Evolutionary conservation across 2,329 filamentous ascomycete species (phyloP).

Genomic region (Colletotrichum australisinense): DNA sequence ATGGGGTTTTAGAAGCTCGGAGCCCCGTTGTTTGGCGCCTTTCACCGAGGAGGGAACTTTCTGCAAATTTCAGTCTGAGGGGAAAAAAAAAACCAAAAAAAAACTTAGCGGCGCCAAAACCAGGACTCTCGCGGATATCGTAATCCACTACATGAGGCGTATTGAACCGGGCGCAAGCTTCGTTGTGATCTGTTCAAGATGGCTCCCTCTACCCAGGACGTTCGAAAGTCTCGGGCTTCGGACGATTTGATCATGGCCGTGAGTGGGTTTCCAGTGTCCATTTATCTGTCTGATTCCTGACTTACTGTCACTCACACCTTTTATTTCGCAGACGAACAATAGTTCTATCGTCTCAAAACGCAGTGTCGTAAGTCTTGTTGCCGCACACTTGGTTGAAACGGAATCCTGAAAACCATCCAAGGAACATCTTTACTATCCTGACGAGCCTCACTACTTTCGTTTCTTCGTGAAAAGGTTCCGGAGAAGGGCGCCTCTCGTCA

Average conservation of each 20-base stretch:
- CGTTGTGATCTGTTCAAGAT: neutral
- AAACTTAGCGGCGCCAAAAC: neutral
- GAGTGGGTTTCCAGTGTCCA: slow-evolving; percentile 42
- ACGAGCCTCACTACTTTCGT: slow-evolving; percentile 85
- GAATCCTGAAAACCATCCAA: neutral
- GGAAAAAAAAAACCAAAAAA: slow-evolving; percentile 4
- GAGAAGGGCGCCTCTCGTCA: slow-evolving; percentile 87
- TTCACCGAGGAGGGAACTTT: neutral
- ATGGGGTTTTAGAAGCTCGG: neutral
- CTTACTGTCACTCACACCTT: slow-evolving; percentile 21
- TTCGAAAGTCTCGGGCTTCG: slow-evolving; percentile 25
- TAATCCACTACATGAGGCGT: neutral
- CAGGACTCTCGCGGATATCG: neutral
- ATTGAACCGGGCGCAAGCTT: neutral
- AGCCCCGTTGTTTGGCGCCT: neutral
- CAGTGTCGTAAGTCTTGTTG: slow-evolving; percentile 74
- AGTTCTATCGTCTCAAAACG: slow-evolving; percentile 93
- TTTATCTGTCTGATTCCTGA: neutral
- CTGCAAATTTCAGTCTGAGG: neutral
- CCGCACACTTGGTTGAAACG: neutral
- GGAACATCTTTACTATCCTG: slow-evolving; percentile 77
- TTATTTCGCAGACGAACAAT: slow-evolving; percentile 77
- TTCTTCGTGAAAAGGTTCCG: slow-evolving; percentile 89
- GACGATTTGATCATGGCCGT: slow-evolving; percentile 70
- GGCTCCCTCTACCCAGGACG: slow-evolving; percentile 6